phyloP scores from a whole-genome alignment of 345 rosid species.

The Raphanus raphanistrum region DNA sequence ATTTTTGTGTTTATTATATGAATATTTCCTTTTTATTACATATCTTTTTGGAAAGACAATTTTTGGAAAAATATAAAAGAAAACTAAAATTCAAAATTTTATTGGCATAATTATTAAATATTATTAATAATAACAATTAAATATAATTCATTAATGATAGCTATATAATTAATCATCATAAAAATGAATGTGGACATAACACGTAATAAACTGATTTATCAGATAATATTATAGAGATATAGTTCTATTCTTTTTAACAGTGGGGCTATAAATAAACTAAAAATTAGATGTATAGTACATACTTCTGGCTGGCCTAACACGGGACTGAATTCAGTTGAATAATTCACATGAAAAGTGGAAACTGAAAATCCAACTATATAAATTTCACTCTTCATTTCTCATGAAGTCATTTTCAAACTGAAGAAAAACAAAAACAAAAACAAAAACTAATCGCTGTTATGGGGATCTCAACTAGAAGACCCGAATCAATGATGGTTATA shows the following conservation, averaged over 20 bases:
- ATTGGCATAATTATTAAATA: no score
- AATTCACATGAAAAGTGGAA: conserved; percentile 4
- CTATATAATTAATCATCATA: no score
- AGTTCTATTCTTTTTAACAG: background rate
- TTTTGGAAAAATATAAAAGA: no score
- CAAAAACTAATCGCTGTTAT: background rate
- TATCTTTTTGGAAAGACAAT: no score
- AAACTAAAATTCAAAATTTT: no score
- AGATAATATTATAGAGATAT: background rate
- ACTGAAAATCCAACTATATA: conserved; percentile 9
- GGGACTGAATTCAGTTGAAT: background rate
- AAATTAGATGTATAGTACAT: background rate
- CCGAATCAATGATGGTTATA: background rate
- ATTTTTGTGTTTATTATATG: no score
- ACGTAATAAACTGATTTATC: no score
- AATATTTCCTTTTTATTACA: no score
- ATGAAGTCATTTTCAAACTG: background rate
- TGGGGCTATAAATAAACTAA: background rate
- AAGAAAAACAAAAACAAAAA: background rate
- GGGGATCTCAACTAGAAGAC: conserved; percentile 2
- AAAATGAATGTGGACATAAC: no score
- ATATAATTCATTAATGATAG: no score
- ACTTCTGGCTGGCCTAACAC: conserved; percentile 27
- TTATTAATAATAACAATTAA: no score
- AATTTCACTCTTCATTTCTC: background rate